Percentiles rank a stretch among this genome's conserved stretches.
Evolutionary conservation across 169 alveolate species (phyloP).

Genomic region (Theileria equi): DNA sequence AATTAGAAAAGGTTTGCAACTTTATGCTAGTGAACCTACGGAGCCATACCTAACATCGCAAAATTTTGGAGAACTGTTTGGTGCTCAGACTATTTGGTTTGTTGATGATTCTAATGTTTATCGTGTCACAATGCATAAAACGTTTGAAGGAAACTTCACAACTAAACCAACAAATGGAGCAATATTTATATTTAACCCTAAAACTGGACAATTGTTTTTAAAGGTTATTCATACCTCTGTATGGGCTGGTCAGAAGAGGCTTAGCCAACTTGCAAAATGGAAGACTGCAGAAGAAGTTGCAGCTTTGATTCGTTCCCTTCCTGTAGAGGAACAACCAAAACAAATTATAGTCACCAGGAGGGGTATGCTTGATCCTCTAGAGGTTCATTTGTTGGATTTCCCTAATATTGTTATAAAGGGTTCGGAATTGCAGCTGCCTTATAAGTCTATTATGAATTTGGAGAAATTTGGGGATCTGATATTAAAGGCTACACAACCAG

Average conservation of each 20-base stretch:
- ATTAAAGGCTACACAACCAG: constrained; percentile 99
- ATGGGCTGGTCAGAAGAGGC: constrained; percentile 99
- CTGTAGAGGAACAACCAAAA: constrained; percentile 99
- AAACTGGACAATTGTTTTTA: constrained; percentile 98
- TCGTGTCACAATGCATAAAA: constrained; percentile 99
- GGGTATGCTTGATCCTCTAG: constrained; percentile 99
- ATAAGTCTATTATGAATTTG: constrained; percentile 96
- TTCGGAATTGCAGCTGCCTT: constrained; percentile 97
- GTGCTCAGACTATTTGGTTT: constrained; percentile 98
- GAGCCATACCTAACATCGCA: constrained; percentile 98
- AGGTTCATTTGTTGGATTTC: constrained; percentile 98
- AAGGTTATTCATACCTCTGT: constrained; percentile 99
- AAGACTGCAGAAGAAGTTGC: constrained; percentile 99
- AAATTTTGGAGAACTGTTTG: constrained; percentile 98
- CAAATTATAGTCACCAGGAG: constrained; percentile 99
- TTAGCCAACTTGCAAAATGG: constrained; percentile 99
- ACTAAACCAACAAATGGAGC: constrained; percentile 99
- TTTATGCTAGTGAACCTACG: constrained; percentile 99
- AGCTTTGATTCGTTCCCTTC: constrained; percentile 99
- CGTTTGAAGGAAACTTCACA: constrained; percentile 99
- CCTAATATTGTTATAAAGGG: constrained; percentile 99
- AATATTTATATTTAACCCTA: constrained; percentile 98
- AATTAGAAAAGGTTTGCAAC: constrained; percentile 98
- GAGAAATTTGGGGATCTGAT: constrained; percentile 99
- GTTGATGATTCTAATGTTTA: constrained; percentile 99